phyloP scores from a whole-genome alignment of 192 early-diverging fungal species.

The Helicostylum pulchrum region DNA sequence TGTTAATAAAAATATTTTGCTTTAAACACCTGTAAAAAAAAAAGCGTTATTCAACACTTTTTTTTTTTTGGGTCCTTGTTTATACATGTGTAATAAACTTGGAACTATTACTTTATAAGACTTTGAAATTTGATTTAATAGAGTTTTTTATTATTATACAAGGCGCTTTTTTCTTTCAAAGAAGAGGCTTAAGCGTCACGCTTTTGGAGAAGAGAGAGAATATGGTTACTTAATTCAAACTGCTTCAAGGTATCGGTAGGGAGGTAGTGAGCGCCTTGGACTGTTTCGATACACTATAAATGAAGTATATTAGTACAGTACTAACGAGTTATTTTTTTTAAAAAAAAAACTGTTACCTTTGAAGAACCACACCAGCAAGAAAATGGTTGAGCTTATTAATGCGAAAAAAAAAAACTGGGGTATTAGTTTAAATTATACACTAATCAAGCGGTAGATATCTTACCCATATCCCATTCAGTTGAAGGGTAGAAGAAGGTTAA shows the following conservation, averaged over 20 bases:
- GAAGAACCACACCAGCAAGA: constrained; percentile 53
- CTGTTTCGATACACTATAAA: constrained; percentile 46
- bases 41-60: too few relatives aligned
- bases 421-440: background rate
- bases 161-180: too few relatives aligned
- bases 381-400: constrained; percentile 47
- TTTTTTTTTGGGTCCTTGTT: too few relatives aligned
- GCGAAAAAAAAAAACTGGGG: background rate
- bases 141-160: too few relatives aligned
- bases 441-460: background rate
- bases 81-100: too few relatives aligned
- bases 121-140: too few relatives aligned
- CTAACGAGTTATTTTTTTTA: background rate
- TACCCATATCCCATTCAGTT: constrained; percentile 64
- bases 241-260: constrained; percentile 38
- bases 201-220: constrained; percentile 33
- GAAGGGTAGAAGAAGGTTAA: constrained; percentile 59
- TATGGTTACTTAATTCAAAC: constrained; percentile 47
- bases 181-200: background rate
- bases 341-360: constrained; percentile 20
- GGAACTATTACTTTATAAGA: too few relatives aligned
- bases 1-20: too few relatives aligned
- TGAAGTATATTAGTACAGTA: background rate
- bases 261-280: constrained; percentile 48
- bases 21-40: too few relatives aligned